A percentile compares a stretch with the other conserved stretches of the same genome.
These are phyloP conservation scores for Teunomyces pallodes DNA, from an alignment of 805 yeast species.

Conservation along the genomic window DNA sequence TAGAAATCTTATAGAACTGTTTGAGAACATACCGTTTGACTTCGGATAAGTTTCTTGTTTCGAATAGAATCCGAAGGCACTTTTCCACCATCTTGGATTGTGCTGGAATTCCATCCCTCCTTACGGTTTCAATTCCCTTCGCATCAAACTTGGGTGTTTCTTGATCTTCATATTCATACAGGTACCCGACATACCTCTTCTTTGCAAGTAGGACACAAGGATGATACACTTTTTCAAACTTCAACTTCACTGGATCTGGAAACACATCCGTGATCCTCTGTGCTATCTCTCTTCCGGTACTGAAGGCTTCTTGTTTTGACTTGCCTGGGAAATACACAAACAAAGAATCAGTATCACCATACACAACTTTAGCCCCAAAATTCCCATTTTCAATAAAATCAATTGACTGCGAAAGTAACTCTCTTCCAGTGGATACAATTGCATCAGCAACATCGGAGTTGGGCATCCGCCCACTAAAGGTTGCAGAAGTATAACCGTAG, in stretches of 20 bases:
- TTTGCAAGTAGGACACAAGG: constrained; percentile 82
- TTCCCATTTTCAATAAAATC: constrained; percentile 58
- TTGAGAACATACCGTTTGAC: constrained; percentile 63
- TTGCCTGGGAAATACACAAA: constrained; percentile 90
- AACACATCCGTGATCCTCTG: constrained; percentile 56
- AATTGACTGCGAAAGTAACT: constrained; percentile 71
- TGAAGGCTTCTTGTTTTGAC: constrained; percentile 72
- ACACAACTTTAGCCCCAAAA: constrained; percentile 91
- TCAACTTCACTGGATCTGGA: constrained; percentile 79
- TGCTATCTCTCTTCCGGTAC: constrained; percentile 71
- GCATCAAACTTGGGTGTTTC: constrained; percentile 77
- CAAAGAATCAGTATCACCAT: constrained; percentile 94
- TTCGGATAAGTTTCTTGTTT: constrained; percentile 63
- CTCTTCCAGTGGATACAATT: constrained; percentile 88
- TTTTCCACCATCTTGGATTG: constrained; percentile 80
- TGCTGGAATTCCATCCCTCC: constrained; percentile 94
- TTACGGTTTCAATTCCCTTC: constrained; percentile 91
- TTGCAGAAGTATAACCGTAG: constrained; percentile 93
- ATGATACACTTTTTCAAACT: constrained; percentile 90
- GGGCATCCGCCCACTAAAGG: constrained; percentile 97
- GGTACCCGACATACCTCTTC: constrained; percentile 87
- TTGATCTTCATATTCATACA: constrained; percentile 62
- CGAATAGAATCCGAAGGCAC: constrained; percentile 65
- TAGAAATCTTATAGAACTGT: constrained; percentile 65
- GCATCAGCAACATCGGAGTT: constrained; percentile 93